Percentiles rank a stretch among this genome's conserved stretches.
Evolutionary conservation across 495 filamentous ascomycete genomes (phyloP).

Genomic region (Neurospora sp.): DNA sequence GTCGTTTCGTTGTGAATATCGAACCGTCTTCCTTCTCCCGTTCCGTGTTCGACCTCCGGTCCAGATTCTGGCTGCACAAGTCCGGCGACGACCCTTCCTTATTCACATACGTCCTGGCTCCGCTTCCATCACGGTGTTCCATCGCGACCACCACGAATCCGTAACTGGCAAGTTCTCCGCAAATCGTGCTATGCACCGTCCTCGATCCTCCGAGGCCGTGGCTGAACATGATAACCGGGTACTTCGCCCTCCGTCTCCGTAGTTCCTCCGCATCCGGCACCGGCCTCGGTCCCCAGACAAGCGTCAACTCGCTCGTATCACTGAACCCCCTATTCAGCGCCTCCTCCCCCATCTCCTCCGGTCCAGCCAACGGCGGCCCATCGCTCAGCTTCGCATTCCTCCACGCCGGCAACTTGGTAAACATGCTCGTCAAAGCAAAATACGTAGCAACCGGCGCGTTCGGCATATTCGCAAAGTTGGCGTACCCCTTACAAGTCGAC

Average conservation of each 20-base stretch:
- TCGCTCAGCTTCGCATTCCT: slow-evolving; percentile 34
- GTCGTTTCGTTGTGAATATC: neutral
- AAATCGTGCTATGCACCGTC: slow-evolving; percentile 52
- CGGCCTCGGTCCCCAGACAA: neutral
- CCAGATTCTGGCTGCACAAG: slow-evolving; percentile 11
- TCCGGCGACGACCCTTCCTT: slow-evolving; percentile 15
- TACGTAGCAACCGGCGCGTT: slow-evolving; percentile 30
- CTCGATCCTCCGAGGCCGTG: slow-evolving; percentile 57
- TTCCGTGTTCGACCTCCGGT: slow-evolving; percentile 3
- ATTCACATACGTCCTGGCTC: slow-evolving; percentile 48
- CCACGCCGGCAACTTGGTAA: slow-evolving; percentile 47
- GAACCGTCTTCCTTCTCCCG: neutral
- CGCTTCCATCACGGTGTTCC: slow-evolving; percentile 60
- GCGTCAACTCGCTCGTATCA: neutral
- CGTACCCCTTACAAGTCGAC: slow-evolving; percentile 41
- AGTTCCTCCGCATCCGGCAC: neutral
- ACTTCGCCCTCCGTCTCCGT: slow-evolving; percentile 23
- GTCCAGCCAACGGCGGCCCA: slow-evolving; percentile 9
- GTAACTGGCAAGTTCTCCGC: slow-evolving; percentile 51
- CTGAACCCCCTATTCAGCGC: neutral
- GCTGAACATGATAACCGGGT: slow-evolving; percentile 59
- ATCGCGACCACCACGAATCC: slow-evolving; percentile 58
- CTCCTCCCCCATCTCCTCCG: slow-evolving; percentile 22
- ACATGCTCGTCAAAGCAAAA: slow-evolving; percentile 40
- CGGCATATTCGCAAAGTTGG: slow-evolving; percentile 38